A percentile compares a stretch with the other conserved stretches of the same genome.
phyloP scores from a whole-genome alignment of 208 protist genomes.

The Acanthamoeba royreba region DNA sequence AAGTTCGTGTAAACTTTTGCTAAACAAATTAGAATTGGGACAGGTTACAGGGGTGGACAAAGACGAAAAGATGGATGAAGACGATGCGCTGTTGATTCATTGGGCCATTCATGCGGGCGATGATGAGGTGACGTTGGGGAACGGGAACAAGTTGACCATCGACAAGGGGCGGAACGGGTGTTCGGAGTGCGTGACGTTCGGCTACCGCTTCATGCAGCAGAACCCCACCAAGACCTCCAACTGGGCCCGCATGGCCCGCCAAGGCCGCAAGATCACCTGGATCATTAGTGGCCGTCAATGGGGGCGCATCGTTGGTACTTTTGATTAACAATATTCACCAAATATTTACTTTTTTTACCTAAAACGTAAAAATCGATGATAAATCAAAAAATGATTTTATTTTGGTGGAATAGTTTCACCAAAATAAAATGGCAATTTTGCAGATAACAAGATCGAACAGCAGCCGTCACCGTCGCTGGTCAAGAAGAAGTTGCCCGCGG shows the following conservation, averaged over 20 bases:
- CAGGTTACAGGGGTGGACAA: not conserved
- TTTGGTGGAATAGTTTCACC: too few relatives aligned
- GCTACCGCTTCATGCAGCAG: slow-evolving; percentile 4
- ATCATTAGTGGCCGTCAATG: not conserved
- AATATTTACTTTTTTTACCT: not conserved
- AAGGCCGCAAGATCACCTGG: not conserved
- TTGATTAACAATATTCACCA: not conserved
- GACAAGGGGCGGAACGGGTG: not conserved
- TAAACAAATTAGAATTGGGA: not conserved
- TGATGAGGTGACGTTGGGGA: not conserved
- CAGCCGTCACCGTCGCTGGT: not conserved
- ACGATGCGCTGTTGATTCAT: not conserved
- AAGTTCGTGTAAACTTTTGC: not conserved
- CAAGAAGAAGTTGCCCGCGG: not conserved
- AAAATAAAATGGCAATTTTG: too few relatives aligned
- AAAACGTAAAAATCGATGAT: too few relatives aligned
- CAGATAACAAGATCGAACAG: not conserved
- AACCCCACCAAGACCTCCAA: not conserved
- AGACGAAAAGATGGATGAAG: not conserved
- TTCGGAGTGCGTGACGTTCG: not conserved
- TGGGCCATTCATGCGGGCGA: not conserved
- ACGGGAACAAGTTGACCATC: not conserved
- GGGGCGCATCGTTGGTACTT: not conserved
- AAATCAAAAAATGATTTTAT: not conserved
- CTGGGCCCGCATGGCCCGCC: not conserved